Evolutionary conservation across 371 early-diverging fungal genomes (phyloP), one percentile per base, ranked within the genome.

Genomic region (Smittium culicis): DNA sequence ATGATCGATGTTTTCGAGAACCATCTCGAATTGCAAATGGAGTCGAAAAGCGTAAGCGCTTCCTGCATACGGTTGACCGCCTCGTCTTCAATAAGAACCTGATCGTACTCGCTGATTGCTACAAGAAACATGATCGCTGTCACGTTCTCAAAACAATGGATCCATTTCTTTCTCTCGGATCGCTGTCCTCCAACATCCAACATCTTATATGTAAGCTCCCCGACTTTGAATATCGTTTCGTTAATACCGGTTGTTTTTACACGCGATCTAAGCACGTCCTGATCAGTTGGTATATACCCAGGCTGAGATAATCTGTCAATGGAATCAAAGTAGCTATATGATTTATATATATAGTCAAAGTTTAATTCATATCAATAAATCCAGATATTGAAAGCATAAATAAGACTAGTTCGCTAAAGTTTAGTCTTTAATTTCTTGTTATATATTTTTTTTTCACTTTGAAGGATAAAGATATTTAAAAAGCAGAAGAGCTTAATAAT

Each of bases 1-100:
- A 96, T 93, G 63, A 95, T 90, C 29, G 89, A 88, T 8, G 93
- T 94, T 71, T 89, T 88, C 58, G 87, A 81, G 68, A 96, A 94
- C 94, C 95, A 94, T 67, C 89, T 81, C 63, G 89, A 89, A 76
- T 96, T 95, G 78, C 93, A 93, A 75, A 96, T 92, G 1, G 93
- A 93, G 72, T 95, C 93, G 72, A 94, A 96, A 66, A 96, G 79
- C 1, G 92, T 89, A 73, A 95, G 78, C 14, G 94, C 91, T 79
- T 95, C 95, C 65, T 92, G 88, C 93, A 96, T 94, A 60, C 96
- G 90, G 80, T 96, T 94, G 85, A 91, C 87, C 0, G 88, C 83
- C 78, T 93, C 93, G 76, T 97, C 98, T 81, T 97, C 98, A 55
- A 92, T 82, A 66, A 97, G 77, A n/a, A 91, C 85, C 74, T 95